Evolutionary conservation across 768 basidiomycete species (phyloP).

Genomic region (Tylopilus vinaceipallidus): DNA sequence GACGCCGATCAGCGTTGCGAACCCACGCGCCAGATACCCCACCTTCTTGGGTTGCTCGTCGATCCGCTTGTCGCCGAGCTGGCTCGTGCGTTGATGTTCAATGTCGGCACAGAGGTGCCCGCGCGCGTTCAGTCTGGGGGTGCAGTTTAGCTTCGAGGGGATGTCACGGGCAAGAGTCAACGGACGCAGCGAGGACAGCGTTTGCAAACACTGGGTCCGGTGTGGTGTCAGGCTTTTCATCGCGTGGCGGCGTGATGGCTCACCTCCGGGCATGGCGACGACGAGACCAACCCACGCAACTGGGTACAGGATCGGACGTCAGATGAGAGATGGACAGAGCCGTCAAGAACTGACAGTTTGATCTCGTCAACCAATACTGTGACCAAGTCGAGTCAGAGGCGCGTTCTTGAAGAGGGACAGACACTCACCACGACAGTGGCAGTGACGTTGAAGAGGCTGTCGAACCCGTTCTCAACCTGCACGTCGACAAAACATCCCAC

Average conservation of each 20-base stretch:
- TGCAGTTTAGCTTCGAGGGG: neutral
- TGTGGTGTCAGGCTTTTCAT: no score
- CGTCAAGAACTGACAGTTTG: constrained; percentile 3
- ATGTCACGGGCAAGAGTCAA: neutral
- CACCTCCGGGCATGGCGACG: constrained; percentile 19
- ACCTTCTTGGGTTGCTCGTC: constrained; percentile 6
- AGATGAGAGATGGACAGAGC: neutral
- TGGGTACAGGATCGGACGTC: neutral
- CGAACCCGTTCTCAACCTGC: neutral
- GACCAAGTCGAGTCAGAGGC: neutral
- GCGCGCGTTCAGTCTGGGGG: constrained; percentile 12
- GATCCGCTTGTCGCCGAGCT: constrained; percentile 5
- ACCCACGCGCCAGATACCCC: neutral
- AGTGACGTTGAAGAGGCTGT: constrained; percentile 10
- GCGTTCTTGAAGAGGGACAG: neutral
- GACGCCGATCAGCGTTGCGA: neutral
- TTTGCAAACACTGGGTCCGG: constrained; percentile 18
- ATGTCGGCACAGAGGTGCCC: constrained; percentile 10
- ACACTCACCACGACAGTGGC: constrained; percentile 14
- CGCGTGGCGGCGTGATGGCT: no score
- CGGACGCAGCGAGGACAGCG: constrained; percentile 16
- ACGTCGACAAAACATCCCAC: neutral
- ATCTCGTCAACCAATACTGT: constrained; percentile 19
- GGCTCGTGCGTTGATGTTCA: constrained; percentile 8
- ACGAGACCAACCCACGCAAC: constrained; percentile 19